Evolutionary conservation across 2,329 filamentous ascomycete species (phyloP), one percentile per base, ranked within the genome.

Genomic region (Plectosphaerella plurivora): DNA sequence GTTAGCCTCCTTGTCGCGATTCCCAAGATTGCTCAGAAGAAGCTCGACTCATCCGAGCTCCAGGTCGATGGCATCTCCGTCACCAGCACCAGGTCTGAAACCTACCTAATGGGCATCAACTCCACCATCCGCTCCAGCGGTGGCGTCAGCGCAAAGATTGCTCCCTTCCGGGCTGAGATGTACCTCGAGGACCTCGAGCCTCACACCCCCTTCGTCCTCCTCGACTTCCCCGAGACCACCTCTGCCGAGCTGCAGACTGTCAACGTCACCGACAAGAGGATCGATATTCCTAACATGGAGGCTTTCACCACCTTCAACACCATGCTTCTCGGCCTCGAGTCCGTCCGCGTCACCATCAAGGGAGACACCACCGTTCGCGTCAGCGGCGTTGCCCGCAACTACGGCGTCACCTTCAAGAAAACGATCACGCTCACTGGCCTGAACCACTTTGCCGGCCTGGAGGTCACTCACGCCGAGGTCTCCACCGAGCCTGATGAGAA

Each of bases 221-320:
- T 85, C 53, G 58, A 69, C 49, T 82, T 85, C 65, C 80, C 81
- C 36, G 59, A 72, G 57, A 81, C 77, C 53, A 73, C 69, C 28
- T 73, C 73, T 57, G 68, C 75, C 54, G 72, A 75, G 55, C 59
- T 73, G 53, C 74, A 81, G 61, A 63, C 63, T 1, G 74, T 84
- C 66, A 80, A 82, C 59, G 28, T 33, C 28, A 62, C 82, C 49
- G 76, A 65, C 59, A 76, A 84, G 64, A 58, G 66, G 28, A 64
- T 78, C 47, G 62, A 68, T 15, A 76, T 85, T 54, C 56, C 63
- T 3, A 68, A 83, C 61, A 60, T 73, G 56, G 63, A 65, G 0
- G 77, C 78, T 28, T 77, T 84, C 52, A 76, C 74, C 36, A 65
- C 66, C 47, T 84, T 83, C 74, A 83, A 81, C 68, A 68, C 71